Base-by-base conservation (phyloP, 1,284 basidiomycete genomes). In the Kwoniella shivajii region DNA sequence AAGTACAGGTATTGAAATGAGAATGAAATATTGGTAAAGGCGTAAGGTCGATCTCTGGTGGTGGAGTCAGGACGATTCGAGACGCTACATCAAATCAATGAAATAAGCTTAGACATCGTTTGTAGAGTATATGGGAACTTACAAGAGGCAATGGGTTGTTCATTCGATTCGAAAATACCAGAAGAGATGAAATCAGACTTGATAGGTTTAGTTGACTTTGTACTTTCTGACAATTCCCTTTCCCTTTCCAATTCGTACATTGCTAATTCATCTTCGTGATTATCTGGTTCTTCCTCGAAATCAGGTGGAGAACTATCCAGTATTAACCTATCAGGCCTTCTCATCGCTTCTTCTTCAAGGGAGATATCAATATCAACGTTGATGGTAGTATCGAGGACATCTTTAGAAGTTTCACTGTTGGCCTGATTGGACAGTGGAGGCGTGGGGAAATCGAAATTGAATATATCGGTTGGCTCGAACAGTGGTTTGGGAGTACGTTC, bases 211-310 rank as follows among this genome's bases (percentile, higher is more conserved):
- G 42, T 37, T 27, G 31, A 16, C 24, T 22, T 18, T 6, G 20
- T 45, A 18, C 20, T 34, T 18, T 46, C 24, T 6, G 46, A 26
- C 24, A 16, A n/a, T 6, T n/a, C 11, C 26, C 34, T 44, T 6
- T 63, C 61, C 33, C 45, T 29, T 44, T 69, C 67, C 37, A 54
- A 53, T 31, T 68, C 66, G 56, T 60, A 55, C 60, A 64, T 44
- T 11, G 59, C 65, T 39, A 64, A 49, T 50, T 68, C 67, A 43
- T 67, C 68, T 41, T 70, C 67, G 38, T 61, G 56, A 46, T 67
- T 58, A 13, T 42, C 45, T 4, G 61, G 61, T 46, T 63, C 67
- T 44, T 69, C 69, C 10, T 64, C 63, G 4, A 61, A 49, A 27
- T 64, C 60, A 3, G 64, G 64, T 2, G 67, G 68, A 11, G 69